A percentile compares a stretch with the other conserved stretches of the same genome.
These are phyloP conservation scores for Penicillium sp. DNA, from an alignment of 2,329 filamentous ascomycete genomes.

Conservation along the genomic window DNA sequence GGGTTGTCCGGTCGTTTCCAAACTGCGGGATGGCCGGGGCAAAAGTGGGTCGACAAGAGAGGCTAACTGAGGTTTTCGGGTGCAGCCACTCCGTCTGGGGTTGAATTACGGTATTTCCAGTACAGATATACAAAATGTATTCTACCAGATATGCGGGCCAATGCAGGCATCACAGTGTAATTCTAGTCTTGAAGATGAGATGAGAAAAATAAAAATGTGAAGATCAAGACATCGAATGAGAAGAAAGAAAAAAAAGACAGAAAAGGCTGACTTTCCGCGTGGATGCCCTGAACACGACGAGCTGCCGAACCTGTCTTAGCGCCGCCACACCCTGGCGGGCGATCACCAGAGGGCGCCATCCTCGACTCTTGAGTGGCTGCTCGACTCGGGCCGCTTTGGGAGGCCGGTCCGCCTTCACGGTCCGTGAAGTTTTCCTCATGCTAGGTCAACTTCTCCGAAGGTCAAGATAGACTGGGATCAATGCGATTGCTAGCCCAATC, in stretches of 20 bases:
- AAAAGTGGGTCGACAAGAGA: not conserved
- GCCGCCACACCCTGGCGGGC: not conserved
- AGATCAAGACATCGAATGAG: too few species aligned
- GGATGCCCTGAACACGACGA: slow-evolving; percentile 2
- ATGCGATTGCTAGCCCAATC: too few species aligned
- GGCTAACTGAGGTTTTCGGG: not conserved
- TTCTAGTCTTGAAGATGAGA: too few species aligned
- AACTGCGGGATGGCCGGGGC: slow-evolving; percentile 3
- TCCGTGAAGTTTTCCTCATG: not conserved
- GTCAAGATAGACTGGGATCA: too few species aligned
- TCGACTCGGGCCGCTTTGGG: not conserved
- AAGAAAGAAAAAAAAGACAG: not conserved
- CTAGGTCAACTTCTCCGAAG: too few species aligned
- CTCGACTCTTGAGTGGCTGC: not conserved
- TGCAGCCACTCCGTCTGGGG: slow-evolving; percentile 1
- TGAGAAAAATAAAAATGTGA: too few species aligned
- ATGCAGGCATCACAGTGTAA: too few species aligned
- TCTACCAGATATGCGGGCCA: too few species aligned
- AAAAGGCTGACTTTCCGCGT: not conserved
- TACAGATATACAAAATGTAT: too few species aligned
- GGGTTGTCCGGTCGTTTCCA: slow-evolving; percentile 2
- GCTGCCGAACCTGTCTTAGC: slow-evolving; percentile 1
- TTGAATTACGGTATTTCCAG: not conserved
- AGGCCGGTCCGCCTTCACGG: not conserved
- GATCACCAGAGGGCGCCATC: not conserved